Evolutionary conservation across 2,329 filamentous ascomycete species (phyloP).

Genomic region (Rutstroemia sp.): DNA sequence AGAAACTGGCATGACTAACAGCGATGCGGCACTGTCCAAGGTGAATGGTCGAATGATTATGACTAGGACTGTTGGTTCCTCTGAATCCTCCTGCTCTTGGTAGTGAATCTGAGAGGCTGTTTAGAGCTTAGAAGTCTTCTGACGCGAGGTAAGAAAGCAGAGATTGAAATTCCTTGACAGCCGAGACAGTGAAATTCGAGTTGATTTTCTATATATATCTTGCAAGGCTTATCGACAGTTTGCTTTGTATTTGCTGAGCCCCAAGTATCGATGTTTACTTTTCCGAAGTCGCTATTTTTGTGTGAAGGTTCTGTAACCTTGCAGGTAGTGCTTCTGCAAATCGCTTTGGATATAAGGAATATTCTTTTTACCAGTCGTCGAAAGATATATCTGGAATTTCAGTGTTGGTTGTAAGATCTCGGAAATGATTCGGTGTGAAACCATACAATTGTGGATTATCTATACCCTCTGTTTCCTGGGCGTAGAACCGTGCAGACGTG

Average conservation of each 20-base stretch:
- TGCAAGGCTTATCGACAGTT: no score
- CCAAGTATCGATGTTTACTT: not conserved
- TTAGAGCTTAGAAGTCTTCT: no score
- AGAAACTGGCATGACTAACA: constrained; percentile 19
- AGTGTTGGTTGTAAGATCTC: constrained; percentile 20
- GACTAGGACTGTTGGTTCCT: no score
- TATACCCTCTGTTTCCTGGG: constrained; percentile 17
- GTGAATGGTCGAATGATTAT: no score
- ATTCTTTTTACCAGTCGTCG: constrained; percentile 11
- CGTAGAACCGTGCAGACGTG: constrained; percentile 18
- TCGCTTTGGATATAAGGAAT: constrained; percentile 6
- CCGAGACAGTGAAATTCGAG: no score
- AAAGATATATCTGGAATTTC: constrained; percentile 23
- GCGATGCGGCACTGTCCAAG: not conserved
- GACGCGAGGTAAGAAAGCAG: no score
- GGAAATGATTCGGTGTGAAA: constrained; percentile 24
- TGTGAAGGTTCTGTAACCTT: not conserved
- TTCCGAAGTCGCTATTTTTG: not conserved
- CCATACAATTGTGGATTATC: constrained; percentile 18
- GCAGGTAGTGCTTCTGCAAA: not conserved
- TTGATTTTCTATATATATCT: no score
- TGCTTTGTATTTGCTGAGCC: not conserved
- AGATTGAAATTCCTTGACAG: no score
- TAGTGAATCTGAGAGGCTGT: not conserved
- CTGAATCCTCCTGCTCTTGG: no score